Conservation (phyloP, 2,329 filamentous ascomycete genomes). For the Daldinia sp. region DNA sequence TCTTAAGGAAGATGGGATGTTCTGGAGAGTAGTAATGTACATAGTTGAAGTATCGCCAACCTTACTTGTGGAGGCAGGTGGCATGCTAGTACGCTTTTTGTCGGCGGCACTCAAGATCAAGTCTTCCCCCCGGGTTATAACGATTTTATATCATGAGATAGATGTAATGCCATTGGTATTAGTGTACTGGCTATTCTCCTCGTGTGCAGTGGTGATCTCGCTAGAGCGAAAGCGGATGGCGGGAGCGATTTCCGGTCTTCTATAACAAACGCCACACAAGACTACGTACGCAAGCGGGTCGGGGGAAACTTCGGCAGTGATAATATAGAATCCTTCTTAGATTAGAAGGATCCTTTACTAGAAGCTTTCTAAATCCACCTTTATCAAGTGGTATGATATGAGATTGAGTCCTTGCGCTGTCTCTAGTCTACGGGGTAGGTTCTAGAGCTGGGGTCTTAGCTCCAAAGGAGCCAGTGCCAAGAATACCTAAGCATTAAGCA, state of each 20-base stretch:
- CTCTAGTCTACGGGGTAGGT: background rate
- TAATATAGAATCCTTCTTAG: background rate
- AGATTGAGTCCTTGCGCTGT: background rate
- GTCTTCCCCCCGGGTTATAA: background rate
- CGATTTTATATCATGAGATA: background rate
- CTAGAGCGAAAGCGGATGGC: background rate
- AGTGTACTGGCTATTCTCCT: background rate
- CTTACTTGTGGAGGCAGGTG: background rate
- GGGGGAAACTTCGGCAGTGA: background rate
- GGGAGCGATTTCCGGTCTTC: slow-evolving; percentile 4
- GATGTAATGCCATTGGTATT: background rate
- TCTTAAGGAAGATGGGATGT: background rate
- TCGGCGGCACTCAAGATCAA: background rate
- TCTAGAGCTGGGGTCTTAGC: background rate
- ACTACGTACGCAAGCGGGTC: slow-evolving; percentile 2
- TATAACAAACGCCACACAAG: background rate
- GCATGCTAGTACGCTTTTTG: background rate
- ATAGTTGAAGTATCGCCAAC: background rate
- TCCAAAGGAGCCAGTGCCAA: background rate
- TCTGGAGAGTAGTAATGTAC: background rate
- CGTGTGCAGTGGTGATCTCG: background rate
- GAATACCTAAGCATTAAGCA: background rate
- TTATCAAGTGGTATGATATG: background rate
- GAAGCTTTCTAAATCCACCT: background rate
- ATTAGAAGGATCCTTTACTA: background rate